Evolutionary conservation across 352 stramenopile genomes (phyloP).

Genomic region (Blastocystis sp.): DNA sequence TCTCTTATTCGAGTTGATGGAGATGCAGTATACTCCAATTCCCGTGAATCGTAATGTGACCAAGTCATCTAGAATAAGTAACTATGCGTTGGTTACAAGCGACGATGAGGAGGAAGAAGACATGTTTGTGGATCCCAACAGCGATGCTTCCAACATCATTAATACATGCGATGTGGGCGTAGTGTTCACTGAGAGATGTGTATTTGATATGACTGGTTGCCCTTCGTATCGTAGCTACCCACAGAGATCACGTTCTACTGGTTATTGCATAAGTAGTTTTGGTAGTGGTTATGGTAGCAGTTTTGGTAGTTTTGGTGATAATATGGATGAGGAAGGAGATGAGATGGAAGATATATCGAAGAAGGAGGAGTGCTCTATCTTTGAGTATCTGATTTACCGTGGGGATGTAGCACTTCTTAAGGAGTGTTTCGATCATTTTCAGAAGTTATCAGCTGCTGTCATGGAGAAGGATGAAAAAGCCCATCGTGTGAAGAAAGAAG

Average conservation of each 20-base stretch:
- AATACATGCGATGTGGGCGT: conserved; percentile 37
- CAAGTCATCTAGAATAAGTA: conserved; percentile 2
- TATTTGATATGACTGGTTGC: conserved; percentile 8
- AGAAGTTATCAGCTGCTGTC: neutral
- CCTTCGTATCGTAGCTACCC: neutral
- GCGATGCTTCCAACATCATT: neutral
- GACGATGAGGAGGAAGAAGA: conserved; percentile 21
- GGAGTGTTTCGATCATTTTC: neutral
- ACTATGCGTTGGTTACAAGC: conserved; percentile 34
- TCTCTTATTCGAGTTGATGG: conserved; percentile 45
- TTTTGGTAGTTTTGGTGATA: no score
- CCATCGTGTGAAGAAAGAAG: conserved; percentile 41
- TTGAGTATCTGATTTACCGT: conserved; percentile 58
- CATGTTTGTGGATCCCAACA: conserved; percentile 54
- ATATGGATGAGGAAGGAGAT: neutral
- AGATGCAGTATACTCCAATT: conserved; percentile 62
- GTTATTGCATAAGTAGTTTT: no score
- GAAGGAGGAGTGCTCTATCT: neutral
- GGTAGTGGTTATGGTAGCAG: no score
- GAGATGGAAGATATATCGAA: neutral
- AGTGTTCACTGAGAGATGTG: neutral
- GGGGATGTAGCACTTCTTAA: neutral
- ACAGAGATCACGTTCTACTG: no score
- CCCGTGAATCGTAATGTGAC: neutral
- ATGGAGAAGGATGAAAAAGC: conserved; percentile 46